Conservation (phyloP, 1,284 basidiomycete species). For the Ceratobasidium sp. region DNA sequence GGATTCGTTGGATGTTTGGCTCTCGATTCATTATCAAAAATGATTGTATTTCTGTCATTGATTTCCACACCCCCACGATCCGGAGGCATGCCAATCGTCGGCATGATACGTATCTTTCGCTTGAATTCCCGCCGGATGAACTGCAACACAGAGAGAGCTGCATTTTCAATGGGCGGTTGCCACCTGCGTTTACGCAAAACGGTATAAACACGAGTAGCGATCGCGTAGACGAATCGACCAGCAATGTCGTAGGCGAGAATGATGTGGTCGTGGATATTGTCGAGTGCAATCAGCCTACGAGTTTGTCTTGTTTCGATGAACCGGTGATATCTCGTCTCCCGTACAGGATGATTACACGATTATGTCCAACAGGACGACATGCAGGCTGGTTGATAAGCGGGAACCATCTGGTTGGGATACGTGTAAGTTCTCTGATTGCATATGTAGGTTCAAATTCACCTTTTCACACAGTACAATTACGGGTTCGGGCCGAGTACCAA, state of each 20-base stretch:
- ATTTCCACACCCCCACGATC: conserved; percentile 3
- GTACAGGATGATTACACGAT: conserved; percentile 6
- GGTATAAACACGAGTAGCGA: no score
- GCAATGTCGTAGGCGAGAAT: background rate
- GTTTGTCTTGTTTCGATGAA: background rate
- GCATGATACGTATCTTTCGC: background rate
- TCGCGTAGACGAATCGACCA: background rate
- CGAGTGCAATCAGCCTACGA: background rate
- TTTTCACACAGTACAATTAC: background rate
- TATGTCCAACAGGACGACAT: background rate
- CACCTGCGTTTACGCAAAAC: background rate
- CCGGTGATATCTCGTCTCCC: conserved; percentile 9
- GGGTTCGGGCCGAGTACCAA: background rate
- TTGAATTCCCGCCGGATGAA: background rate
- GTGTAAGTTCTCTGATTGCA: background rate
- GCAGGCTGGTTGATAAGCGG: conserved; percentile 19
- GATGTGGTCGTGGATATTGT: conserved; percentile 11
- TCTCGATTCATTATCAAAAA: background rate
- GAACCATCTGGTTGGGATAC: conserved; percentile 25
- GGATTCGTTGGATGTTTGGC: conserved; percentile 35
- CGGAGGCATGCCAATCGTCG: background rate
- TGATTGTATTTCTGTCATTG: conserved; percentile 1
- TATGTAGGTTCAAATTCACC: background rate
- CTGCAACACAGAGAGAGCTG: no score
- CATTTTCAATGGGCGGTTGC: background rate